Conservation (phyloP, 2,329 filamentous ascomycete species). For the Metarhizium brunneum region DNA sequence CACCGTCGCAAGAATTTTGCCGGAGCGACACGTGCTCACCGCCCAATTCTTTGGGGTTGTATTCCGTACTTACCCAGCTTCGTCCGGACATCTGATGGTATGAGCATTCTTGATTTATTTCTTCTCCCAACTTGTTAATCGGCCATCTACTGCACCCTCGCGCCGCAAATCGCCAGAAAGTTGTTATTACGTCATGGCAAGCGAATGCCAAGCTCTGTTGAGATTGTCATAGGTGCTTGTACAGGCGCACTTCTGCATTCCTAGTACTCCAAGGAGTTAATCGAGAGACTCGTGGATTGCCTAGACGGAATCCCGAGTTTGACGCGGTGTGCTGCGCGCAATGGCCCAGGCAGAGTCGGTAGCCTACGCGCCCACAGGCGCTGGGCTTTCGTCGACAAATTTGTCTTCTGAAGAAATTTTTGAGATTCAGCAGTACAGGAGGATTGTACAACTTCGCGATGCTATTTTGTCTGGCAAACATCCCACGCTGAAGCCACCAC, state of each 20-base stretch:
- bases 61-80: no score
- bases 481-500: slow-evolving; percentile 48
- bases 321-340: background rate
- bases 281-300: background rate
- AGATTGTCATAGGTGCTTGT: background rate
- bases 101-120: no score
- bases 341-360: slow-evolving; percentile 5
- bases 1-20: slow-evolving; percentile 11
- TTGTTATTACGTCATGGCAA: background rate
- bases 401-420: slow-evolving; percentile 38
- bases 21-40: slow-evolving; percentile 14
- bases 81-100: no score
- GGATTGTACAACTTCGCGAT: slow-evolving; percentile 74
- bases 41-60: slow-evolving; percentile 16
- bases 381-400: background rate
- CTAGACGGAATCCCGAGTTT: background rate
- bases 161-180: background rate
- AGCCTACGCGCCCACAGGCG: background rate
- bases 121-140: background rate
- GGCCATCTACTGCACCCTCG: background rate
- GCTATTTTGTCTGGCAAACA: slow-evolving; percentile 71
- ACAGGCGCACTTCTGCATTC: background rate
- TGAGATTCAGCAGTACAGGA: slow-evolving; percentile 63
- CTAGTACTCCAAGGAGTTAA: background rate
- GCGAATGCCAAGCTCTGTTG: background rate